Base-by-base conservation (phyloP, 2,329 filamentous ascomycete species). In the Bipolaris zeicola region DNA sequence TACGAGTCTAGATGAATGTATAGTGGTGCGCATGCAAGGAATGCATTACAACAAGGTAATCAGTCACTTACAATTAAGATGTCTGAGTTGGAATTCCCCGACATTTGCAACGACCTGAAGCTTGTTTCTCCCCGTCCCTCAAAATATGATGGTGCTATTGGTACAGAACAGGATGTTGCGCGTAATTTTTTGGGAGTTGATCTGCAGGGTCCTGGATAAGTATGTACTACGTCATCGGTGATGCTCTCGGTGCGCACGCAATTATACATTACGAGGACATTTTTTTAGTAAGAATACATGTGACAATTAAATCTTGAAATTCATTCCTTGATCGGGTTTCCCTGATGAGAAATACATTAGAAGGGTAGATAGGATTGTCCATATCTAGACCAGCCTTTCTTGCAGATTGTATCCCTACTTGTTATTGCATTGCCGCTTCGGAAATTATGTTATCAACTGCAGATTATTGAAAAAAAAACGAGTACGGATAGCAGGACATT, bases 211-310 rank as follows among this genome's bases (percentile, higher is more conserved):
- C 44, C 14, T 33, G 22, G 14, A 18, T 37, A 48, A 34, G n/a
- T 14, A 38, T 48, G 20, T 38, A 48, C 18, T 48, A 48, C 45
- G 45, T 48, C 45, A 48, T 48, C 45, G 22, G 16, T 38, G 20
- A 36, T 48, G 31, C 45, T 48, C 10, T 26, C 28, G 45, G 14
- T 38, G 13, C 45, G 34, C 16, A 34, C 16, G 22, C 5, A 7
- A 42, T n/a, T 10, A 22, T 10, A 13, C 28, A 44, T 24, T 5
- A 28, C 42, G 33, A 10, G 26, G 14, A 38, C 36, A 42, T 22
- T 3, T 31, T 16, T 31, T 31, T 31, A 31, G 28, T 14, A n/a
- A 7, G 10, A n/a, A 14, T 26, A 5, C 39, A 26, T 42, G 13
- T 16, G n/a, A 6, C 8, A 5, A 8, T 16, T 42, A 14, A 5